phyloP scores from a whole-genome alignment of 2,329 filamentous ascomycete genomes.

The Scedosporium boydii region DNA sequence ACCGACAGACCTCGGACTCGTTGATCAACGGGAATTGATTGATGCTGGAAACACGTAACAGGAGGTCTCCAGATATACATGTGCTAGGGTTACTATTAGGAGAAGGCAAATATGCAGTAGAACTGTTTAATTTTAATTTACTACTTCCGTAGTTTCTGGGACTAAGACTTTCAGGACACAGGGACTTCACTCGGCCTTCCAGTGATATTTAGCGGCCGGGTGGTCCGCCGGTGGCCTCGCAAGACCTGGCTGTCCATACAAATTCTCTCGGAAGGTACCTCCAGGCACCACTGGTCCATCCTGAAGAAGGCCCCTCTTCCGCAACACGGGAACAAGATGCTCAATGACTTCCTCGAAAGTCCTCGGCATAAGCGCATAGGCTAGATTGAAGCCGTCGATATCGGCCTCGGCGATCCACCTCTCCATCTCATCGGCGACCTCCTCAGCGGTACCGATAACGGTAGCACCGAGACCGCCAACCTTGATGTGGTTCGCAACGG shows the following conservation, averaged over 20 bases:
- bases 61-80: too few species aligned
- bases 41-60: too few species aligned
- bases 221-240: conserved; percentile 26
- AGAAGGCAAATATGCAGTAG: too few species aligned
- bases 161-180: neutral
- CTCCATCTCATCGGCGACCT: conserved; percentile 23
- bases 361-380: conserved; percentile 34
- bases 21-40: too few species aligned
- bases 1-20: too few species aligned
- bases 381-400: conserved; percentile 47
- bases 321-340: conserved; percentile 53
- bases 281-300: conserved; percentile 32
- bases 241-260: conserved; percentile 25
- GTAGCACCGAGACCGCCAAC: conserved; percentile 21
- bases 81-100: too few species aligned
- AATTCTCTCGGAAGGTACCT: conserved; percentile 33
- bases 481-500: conserved; percentile 22
- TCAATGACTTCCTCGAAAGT: conserved; percentile 60
- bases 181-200: conserved; percentile 22
- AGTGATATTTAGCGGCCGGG: conserved; percentile 28
- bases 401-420: conserved; percentile 40
- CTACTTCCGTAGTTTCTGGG: neutral
- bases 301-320: conserved; percentile 39
- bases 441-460: conserved; percentile 19
- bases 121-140: neutral